phyloP scores from a whole-genome alignment of 148 eudicot species.

The Rhododendron henanense region DNA sequence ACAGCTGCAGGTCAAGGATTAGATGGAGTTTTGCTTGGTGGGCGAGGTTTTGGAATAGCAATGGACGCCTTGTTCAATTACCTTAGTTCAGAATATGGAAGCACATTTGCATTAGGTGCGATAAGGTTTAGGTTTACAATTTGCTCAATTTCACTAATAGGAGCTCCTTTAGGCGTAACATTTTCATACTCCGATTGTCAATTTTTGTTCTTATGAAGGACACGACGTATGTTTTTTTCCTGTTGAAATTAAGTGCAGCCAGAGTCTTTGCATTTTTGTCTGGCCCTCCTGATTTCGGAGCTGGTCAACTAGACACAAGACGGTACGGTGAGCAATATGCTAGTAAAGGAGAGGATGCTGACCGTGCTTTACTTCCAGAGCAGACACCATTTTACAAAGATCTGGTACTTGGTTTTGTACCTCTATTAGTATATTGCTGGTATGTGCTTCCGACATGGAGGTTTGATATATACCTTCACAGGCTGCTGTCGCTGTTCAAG shows the following conservation, averaged over 20 bases:
- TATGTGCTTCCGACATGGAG: slow-evolving; percentile 10
- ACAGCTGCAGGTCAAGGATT: slow-evolving; percentile 77
- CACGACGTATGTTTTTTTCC: slow-evolving; percentile 1
- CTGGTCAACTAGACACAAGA: slow-evolving; percentile 91
- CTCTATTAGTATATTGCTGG: not conserved
- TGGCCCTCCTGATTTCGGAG: slow-evolving; percentile 96
- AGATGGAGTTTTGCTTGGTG: slow-evolving; percentile 85
- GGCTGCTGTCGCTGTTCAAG: slow-evolving; percentile 99
- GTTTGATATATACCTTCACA: slow-evolving; percentile 54
- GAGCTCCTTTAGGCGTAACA: not conserved
- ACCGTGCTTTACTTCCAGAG: slow-evolving; percentile 94
- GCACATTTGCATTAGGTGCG: slow-evolving; percentile 86
- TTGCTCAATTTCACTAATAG: not conserved
- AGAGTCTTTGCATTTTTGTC: slow-evolving; percentile 95
- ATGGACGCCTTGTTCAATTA: slow-evolving; percentile 88
- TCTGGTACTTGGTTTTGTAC: slow-evolving; percentile 47
- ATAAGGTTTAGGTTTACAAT: not conserved
- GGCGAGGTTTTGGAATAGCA: slow-evolving; percentile 96
- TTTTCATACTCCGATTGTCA: not conserved
- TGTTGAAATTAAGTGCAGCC: slow-evolving; percentile 44
- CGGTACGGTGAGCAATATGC: slow-evolving; percentile 99
- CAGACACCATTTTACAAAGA: slow-evolving; percentile 97
- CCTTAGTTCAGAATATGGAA: slow-evolving; percentile 95
- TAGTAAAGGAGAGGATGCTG: slow-evolving; percentile 99
- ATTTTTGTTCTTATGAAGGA: not conserved